Evolutionary conservation across 148 eudicot genomes (phyloP).

Genomic region (Vaccinium myrtillus): DNA sequence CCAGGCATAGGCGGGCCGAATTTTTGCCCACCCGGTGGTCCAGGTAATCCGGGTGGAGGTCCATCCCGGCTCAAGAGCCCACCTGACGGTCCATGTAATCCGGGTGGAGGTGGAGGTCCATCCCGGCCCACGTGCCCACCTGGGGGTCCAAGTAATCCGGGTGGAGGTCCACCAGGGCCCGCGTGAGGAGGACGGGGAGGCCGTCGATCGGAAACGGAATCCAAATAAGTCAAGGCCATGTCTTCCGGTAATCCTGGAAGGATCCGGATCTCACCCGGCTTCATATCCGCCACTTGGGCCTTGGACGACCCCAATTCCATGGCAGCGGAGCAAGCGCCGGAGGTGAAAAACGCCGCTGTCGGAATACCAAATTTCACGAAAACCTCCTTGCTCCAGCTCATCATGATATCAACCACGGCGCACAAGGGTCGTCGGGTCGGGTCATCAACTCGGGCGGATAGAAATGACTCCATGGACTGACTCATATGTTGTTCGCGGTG

Average conservation of each 20-base stretch:
- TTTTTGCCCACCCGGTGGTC: conserved; percentile 11
- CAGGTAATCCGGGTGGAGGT: not conserved
- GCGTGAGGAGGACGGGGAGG: conserved; percentile 21
- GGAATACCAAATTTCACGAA: conserved; percentile 41
- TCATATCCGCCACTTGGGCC: conserved; percentile 28
- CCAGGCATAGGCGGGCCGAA: conserved; percentile 34
- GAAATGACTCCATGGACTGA: conserved; percentile 32
- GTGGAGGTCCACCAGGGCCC: conserved; percentile 16
- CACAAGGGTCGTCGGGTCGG: conserved; percentile 36
- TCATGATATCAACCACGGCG: conserved; percentile 63
- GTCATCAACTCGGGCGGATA: conserved; percentile 18
- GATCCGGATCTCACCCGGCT: conserved; percentile 44
- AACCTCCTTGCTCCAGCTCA: conserved; percentile 53
- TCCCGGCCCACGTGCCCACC: not conserved
- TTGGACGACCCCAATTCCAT: conserved; percentile 53
- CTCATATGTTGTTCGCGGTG: conserved; percentile 34
- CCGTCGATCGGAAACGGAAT: conserved; percentile 26
- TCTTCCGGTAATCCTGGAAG: conserved; percentile 55
- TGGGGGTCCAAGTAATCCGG: conserved; percentile 18
- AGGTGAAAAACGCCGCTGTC: conserved; percentile 47
- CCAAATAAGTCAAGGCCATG: conserved; percentile 48
- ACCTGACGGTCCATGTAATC: not conserved
- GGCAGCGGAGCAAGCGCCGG: conserved; percentile 59
- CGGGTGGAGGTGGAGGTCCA: conserved; percentile 22
- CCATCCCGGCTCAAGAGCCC: conserved; percentile 37